A percentile compares a stretch with the other conserved stretches of the same genome.
These are phyloP conservation scores for Madurella mycetomatis DNA, from an alignment of 2,329 filamentous ascomycete genomes.

Conservation along the genomic window DNA sequence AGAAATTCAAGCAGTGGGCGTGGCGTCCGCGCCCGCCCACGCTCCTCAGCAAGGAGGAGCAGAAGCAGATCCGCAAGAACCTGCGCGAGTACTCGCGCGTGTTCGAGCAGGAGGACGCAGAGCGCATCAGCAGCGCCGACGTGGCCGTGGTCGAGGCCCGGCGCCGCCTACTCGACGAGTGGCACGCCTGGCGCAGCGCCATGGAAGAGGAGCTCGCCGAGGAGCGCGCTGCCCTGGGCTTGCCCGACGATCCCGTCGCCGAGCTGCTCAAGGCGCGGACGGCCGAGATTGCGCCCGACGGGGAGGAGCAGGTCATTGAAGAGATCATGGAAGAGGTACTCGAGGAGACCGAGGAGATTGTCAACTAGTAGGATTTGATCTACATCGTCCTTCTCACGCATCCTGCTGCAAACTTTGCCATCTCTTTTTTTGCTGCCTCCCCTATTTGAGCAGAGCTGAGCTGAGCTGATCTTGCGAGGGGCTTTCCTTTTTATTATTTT, in stretches of 20 bases:
- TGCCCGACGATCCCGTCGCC: slow-evolving; percentile 62
- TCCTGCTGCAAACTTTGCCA: neutral
- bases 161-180: slow-evolving; percentile 78
- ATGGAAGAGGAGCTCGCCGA: slow-evolving; percentile 68
- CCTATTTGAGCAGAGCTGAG: too few relatives aligned
- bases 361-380: slow-evolving; percentile 30
- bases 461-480: neutral
- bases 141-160: slow-evolving; percentile 87
- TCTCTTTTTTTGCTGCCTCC: neutral
- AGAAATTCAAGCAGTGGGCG: slow-evolving; percentile 96
- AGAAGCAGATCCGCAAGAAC: slow-evolving; percentile 97
- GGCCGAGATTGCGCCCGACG: slow-evolving; percentile 49
- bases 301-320: slow-evolving; percentile 77
- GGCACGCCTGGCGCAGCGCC: slow-evolving; percentile 75
- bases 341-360: slow-evolving; percentile 79
- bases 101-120: slow-evolving; percentile 93
- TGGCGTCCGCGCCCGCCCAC: slow-evolving; percentile 91
- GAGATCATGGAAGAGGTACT: slow-evolving; percentile 81
- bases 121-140: slow-evolving; percentile 90
- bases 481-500: neutral
- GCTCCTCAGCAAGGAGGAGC: slow-evolving; percentile 93
- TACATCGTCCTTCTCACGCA: too few relatives aligned
- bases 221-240: slow-evolving; percentile 63
- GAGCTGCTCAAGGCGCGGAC: slow-evolving; percentile 56
- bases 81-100: slow-evolving; percentile 91